Base-by-base conservation (phyloP, 106 monocot species). In the Posidonia australis region DNA sequence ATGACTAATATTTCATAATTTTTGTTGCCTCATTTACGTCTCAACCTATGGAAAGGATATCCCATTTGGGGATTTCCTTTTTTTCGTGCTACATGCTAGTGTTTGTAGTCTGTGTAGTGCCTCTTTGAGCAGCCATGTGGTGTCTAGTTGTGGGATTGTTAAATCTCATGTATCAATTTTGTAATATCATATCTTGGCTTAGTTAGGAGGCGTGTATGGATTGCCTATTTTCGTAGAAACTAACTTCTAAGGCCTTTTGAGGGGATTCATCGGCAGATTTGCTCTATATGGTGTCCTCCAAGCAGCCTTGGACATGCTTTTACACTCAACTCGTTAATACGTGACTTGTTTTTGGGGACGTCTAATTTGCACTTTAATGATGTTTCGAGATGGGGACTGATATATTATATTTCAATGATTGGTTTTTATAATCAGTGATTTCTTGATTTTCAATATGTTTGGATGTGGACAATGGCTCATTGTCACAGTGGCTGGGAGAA, bases 61-160 rank as follows among this genome's bases (percentile, higher is more conserved):
- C n/a, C n/a, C n/a, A n/a, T n/a, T n/a, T n/a, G n/a, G n/a, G n/a
- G n/a, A n/a, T n/a, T n/a, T n/a, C n/a, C n/a, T n/a, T n/a, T n/a
- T n/a, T n/a, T n/a, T n/a, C n/a, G n/a, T n/a, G n/a, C n/a, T 14
- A 49, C 49, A 17, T 3, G 13, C 49, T 49, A 10, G n/a, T 49
- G 5, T 17, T 17, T 49, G 49, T 49, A 17, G 13, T 49, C 16
- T n/a, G n/a, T 49, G 13, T 49, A 17, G 16, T 46, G 63, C 46
- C 46, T 64, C 63, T 64, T 64, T 26, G 63, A 64, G 63, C 46
- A 64, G 63, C 63, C 63, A 46, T 28, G 24, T 64, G 46, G 63
- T 47, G 6, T 19, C 5, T 24, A 43, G 59, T 0, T 32, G 63
- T 64, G 45, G 14, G 25, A 25, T 46, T 64, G 44, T 9, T 64